These are phyloP conservation scores for Penicillium sp. DNA, from an alignment of 2,329 filamentous ascomycete species.

Conservation along the genomic window DNA sequence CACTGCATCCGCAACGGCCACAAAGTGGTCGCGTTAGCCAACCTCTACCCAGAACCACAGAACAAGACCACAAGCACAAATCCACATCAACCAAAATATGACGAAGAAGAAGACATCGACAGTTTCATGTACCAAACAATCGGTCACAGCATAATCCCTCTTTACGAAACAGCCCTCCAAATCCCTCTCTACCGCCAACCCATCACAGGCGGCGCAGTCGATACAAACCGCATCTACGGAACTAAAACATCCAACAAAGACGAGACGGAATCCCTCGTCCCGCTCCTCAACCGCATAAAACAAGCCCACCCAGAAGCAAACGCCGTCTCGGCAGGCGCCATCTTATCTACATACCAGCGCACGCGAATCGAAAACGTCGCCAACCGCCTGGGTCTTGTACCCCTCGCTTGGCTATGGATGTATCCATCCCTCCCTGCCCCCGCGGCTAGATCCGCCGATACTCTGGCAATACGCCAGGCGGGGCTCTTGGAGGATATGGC, in stretches of 20 bases:
- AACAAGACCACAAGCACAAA: background rate
- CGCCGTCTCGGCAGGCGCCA: conserved; percentile 86
- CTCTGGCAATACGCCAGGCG: conserved; percentile 25
- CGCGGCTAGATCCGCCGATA: conserved; percentile 21
- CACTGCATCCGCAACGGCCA: conserved; percentile 89
- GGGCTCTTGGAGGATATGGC: conserved; percentile 79
- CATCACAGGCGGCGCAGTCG: conserved; percentile 70
- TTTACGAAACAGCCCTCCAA: conserved; percentile 75
- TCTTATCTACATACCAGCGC: conserved; percentile 92
- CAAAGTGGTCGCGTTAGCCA: conserved; percentile 80
- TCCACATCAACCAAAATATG: conserved; percentile 9
- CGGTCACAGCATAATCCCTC: conserved; percentile 79
- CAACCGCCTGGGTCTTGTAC: conserved; percentile 74
- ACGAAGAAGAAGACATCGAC: conserved; percentile 67
- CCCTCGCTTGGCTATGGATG: conserved; percentile 90
- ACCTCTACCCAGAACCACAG: conserved; percentile 65
- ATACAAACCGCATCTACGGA: conserved; percentile 70
- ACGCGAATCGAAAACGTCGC: conserved; percentile 94
- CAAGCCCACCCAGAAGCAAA: conserved; percentile 73
- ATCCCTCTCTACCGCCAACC: conserved; percentile 80
- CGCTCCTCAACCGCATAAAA: conserved; percentile 68
- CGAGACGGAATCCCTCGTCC: conserved; percentile 84
- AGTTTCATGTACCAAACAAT: conserved; percentile 99
- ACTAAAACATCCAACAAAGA: conserved; percentile 52
- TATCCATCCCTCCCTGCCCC: conserved; percentile 69